A percentile compares a stretch with the other conserved stretches of the same genome.
phyloP scores from a whole-genome alignment of 257 asterid genomes.

The Rhazya stricta region DNA sequence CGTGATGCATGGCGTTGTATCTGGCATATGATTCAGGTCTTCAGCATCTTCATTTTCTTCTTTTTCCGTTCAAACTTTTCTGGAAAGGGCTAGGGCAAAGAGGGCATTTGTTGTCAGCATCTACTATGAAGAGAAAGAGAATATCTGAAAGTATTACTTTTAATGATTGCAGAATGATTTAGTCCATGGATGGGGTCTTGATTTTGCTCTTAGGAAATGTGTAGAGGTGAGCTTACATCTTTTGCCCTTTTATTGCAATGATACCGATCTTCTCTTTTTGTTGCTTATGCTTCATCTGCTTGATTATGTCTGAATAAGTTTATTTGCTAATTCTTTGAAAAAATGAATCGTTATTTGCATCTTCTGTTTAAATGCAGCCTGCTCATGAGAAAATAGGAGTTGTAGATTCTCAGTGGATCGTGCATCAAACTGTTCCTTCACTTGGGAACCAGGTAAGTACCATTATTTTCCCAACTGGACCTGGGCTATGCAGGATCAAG shows the following conservation, averaged over 20 bases:
- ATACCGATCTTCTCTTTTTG: background rate
- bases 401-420: conserved; percentile 91
- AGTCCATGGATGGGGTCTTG: conserved; percentile 99
- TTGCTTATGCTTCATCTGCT: background rate
- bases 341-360: background rate
- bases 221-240: conserved; percentile 56
- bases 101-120: background rate
- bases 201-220: conserved; percentile 86
- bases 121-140: background rate
- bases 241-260: conserved; percentile 1
- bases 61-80: conserved; percentile 2
- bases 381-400: conserved; percentile 94
- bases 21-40: conserved; percentile 96
- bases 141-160: conserved; percentile 14
- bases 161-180: conserved; percentile 70
- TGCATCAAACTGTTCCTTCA: conserved; percentile 92
- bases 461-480: background rate
- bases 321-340: background rate
- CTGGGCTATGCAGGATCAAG: background rate
- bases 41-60: background rate
- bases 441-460: conserved; percentile 75
- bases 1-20: conserved; percentile 95
- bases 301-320: background rate
- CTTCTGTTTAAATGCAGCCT: conserved; percentile 42
- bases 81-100: background rate